Evolutionary conservation across 345 rosid genomes (phyloP).

Genomic region (Hirschfeldia incana): DNA sequence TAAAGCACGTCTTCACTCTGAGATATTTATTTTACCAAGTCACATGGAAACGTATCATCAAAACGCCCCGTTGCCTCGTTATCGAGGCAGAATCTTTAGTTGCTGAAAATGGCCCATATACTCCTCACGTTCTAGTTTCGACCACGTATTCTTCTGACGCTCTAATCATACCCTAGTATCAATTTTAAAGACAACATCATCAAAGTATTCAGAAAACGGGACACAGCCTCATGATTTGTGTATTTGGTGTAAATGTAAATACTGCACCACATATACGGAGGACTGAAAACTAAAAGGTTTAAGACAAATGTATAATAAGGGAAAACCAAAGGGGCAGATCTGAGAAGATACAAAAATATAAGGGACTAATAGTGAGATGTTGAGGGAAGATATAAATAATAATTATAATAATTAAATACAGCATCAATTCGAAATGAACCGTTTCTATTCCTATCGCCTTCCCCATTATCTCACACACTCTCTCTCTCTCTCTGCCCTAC

Average conservation of each 20-base stretch:
- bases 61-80: conserved; percentile 32
- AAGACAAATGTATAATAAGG: not conserved
- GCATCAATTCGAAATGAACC: conserved; percentile 21
- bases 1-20: conserved; percentile 30
- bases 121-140: not conserved
- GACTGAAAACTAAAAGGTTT: not conserved
- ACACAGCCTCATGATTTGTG: not conserved
- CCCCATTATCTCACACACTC: not conserved
- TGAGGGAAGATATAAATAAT: conserved; percentile 1
- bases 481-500: conserved; percentile 30
- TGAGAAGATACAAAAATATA: not conserved
- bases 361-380: not conserved
- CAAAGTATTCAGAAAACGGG: not conserved
- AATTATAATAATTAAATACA: conserved; percentile 21
- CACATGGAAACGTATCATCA: conserved; percentile 25
- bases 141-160: not conserved
- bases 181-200: not conserved
- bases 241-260: not conserved
- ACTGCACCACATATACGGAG: not conserved
- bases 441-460: conserved; percentile 30
- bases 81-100: conserved; percentile 22
- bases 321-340: not conserved
- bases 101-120: conserved; percentile 16
- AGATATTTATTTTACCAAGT: not conserved
- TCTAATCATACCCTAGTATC: not conserved